Base-by-base conservation (phyloP, 23 red algal species). In the Gracilaria gracilis region DNA sequence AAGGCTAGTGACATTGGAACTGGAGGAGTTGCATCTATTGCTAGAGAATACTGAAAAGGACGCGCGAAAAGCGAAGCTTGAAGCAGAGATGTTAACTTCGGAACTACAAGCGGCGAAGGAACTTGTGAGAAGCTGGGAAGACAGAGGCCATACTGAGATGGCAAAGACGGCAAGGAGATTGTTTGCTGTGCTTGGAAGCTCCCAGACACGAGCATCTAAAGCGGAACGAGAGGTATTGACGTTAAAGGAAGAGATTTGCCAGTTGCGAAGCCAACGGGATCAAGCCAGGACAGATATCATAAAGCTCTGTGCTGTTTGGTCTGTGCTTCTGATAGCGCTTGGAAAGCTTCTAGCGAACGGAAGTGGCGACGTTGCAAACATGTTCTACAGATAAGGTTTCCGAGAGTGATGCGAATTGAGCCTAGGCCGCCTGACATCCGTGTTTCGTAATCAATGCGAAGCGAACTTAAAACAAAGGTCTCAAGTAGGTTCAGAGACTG, bases 111-210 rank as follows among this genome's bases (percentile, higher is more conserved):
- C 72, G 0, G 46, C 72, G 16, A 15, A 51, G 38, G 16, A 77
- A 12, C 72, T 77, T 51, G 46, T 77, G 0, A 12, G 40, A 50
- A 51, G 32, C 72, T 77, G 72, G 72, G 42, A 77, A 20, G 24
- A 46, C 5, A 77, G 39, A 77, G 72, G 72, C 5, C 40, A 51
- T 25, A 25, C 40, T 48, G 72, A 77, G 13, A 77, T 77, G 31
- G 72, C 72, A 48, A 77, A 50, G 46, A 77, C 72, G 38, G 72
- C 72, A 50, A 34, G 23, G n/a, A 77, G 72, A 35, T 19, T 77
- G 46, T 77, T 77, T 77, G 72, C 23, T 27, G 21, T 3, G 38
- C 72, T 77, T 77, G 72, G 39, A 31, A 46, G 40, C 23, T 44
- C 39, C 1, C 72, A 28, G 39, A 77, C 25, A 51, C 35, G 42